Base-by-base conservation (phyloP, 164 flowering plant genomes). In the Cinnamomum micranthum region DNA sequence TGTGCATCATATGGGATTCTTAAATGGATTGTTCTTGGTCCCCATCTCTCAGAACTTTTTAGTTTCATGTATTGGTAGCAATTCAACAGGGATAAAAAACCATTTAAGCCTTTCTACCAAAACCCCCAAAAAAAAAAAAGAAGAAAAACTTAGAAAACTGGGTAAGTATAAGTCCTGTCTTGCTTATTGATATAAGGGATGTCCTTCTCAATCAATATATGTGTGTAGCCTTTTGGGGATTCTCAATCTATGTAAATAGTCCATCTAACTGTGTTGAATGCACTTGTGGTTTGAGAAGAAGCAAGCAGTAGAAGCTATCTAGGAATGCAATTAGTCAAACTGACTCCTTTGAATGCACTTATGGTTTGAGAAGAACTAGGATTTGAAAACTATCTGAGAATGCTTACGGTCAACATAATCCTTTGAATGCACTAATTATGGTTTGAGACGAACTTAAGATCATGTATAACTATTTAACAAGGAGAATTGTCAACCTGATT, bases 1-100 rank as follows among this genome's bases (percentile, higher is more conserved):
- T 69, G 71, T 69, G 58, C 52, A 47, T 50, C 6, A n/a, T 19
- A n/a, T 69, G 58, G 71, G 55, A 41, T 69, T 69, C 71, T 69
- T 69, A 20, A 69, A 69, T 41, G 15, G 55, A 47, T 17, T 41
- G 9, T 12, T 68, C 35, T 14, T 31, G 13, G n/a, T 7, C 31
- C 31, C 47, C 47, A 27, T 64, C 13, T 64, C 28, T 64, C 10
- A 9, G 3, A 12, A 22, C 23, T 25, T 24, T 64, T 1, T 23
- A 10, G 13, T 64, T 24, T 24, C 23, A 62, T 5, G 23, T 24
- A 23, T 64, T 10, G 33, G 23, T 64, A 24, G 6, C 28, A 27
- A 0, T 55, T 19, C 20, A 55, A 55, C 60, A 41, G 47, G 47
- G 47, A 41, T 41, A 41, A 41, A 41, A 41, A 7, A 41, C 60